Evolutionary conservation across 768 basidiomycete genomes (phyloP).

Genomic region (Candolleomyces eurysporus): DNA sequence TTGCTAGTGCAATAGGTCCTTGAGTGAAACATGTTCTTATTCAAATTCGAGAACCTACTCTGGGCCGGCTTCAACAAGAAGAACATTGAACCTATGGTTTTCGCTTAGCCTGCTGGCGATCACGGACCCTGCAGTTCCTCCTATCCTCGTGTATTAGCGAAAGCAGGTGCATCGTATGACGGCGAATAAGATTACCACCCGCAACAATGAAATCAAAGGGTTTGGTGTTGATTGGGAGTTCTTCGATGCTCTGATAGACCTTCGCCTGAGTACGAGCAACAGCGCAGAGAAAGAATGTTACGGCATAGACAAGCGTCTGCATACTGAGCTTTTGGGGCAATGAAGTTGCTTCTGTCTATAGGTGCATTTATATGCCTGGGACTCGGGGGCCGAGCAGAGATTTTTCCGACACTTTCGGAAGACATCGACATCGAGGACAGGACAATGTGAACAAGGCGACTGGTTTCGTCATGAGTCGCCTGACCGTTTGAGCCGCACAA

Average conservation of each 20-base stretch:
- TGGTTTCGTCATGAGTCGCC: too few relatives aligned
- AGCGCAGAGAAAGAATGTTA: not conserved
- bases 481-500: too few relatives aligned
- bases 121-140: constrained; percentile 24
- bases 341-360: too few relatives aligned
- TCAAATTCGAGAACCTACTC: constrained; percentile 17
- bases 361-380: too few relatives aligned
- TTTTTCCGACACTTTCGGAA: too few relatives aligned
- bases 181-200: constrained; percentile 6
- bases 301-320: not conserved
- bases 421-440: not conserved
- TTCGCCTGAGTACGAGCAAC: not conserved
- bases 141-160: constrained; percentile 3
- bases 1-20: constrained; percentile 7
- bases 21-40: not conserved
- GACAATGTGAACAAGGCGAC: too few relatives aligned
- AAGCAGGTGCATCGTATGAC: not conserved
- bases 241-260: constrained; percentile 2
- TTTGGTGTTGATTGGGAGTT: not conserved
- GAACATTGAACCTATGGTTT: constrained; percentile 27
- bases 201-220: constrained; percentile 14
- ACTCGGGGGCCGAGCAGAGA: too few relatives aligned
- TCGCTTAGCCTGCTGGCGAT: constrained; percentile 38
- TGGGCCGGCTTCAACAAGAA: constrained; percentile 27
- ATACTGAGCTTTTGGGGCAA: too few relatives aligned